Base-by-base conservation (phyloP, 2,329 filamentous ascomycete genomes). In the Fusarium virguliforme region DNA sequence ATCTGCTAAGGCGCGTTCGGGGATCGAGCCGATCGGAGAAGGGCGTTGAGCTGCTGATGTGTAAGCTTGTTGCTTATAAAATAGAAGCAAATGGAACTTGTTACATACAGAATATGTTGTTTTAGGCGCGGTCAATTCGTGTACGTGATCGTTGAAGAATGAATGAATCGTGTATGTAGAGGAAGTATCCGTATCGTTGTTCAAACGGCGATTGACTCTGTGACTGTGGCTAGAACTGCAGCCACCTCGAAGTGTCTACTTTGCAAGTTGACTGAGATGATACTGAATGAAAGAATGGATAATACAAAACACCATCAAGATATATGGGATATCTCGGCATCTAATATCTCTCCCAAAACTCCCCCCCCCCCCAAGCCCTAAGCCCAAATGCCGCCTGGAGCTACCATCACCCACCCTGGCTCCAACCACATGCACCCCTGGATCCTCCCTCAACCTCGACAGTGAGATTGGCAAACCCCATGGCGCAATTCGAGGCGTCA, bases 161-260 rank as follows among this genome's bases (percentile, higher is more conserved):
- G 28, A n/a, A n/a, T n/a, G 13, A 50, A 50, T 50, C 26, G 26
- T 30, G 15, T 30, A 50, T 50, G 26, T 48, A 30, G 4, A 48
- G 43, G 30, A n/a, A n/a, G n/a, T n/a, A n/a, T n/a, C n/a, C n/a
- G 43, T 50, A 26, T 50, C 43, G 26, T 50, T 9, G 26, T 50
- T 30, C 43, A 50, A 50, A 50, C 43, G 43, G 43, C 43, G 43
- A 50, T 50, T 50, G 43, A 50, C 43, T 48, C 43, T n/a, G n/a
- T 30, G 43, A 30, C 50, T 70, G 66, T 70, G 43, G 65, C 56
- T 46, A 50, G 2, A 53, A 18, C 10, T 53, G 30, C 35, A 28
- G 26, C n/a, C n/a, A 26, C 30, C 13, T 10, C 1, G 15, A 48
- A 48, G 30, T 26, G 9, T 37, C 15, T 26, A 34, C n/a, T 30